Base-by-base conservation (phyloP, 805 yeast genomes). In the Blastobotrys parvus region DNA sequence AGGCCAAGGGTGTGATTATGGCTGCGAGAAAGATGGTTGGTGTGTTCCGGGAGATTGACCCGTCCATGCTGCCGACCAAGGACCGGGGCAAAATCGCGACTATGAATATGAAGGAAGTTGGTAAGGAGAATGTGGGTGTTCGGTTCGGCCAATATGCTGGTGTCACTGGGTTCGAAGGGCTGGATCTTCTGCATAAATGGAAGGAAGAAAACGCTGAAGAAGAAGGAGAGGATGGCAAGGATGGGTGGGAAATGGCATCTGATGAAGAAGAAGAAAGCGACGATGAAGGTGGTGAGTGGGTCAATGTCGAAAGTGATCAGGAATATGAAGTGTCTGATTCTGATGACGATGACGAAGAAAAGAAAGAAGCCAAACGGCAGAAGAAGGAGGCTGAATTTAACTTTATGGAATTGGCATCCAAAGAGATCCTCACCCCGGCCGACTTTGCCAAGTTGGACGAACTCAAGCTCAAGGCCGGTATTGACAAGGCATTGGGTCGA, bases 381-480 rank as follows among this genome's bases (percentile, higher is more conserved):
- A 66, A 43, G 59, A 65, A 52, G 56, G 69, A 22, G 52, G 44
- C 48, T 11, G 47, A 54, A 4, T 52, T 45, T 1, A 68, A 69
- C 17, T 67, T 72, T n/a, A 71, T 72, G 68, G 67, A 70, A 44
- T 78, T 86, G 50, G 82, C 80, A 31, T 72, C 83, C n/a, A 74
- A 78, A 39, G 78, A 83, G 53, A 82, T 92, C 47, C 72, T 92
- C 53, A 92, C 99, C 0, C 98, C 99, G 18, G 97, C 97, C 0
- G 99, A 92, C 69, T 92, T 89, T 60, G 95, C 95, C 49, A 90
- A 90, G 65, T 72, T 92, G 55, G 90, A 90, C 57, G 96, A 92
- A 63, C 74, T 92, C 55, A 77, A 79, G 57, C 71, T 77, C 15
- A 80, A 83, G 62, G 95, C 95, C 3, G 96, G 96, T 52, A 72